Evolutionary conservation across 768 basidiomycete genomes (phyloP), one percentile per base, ranked within the genome.

Genomic region (Trametes coccinea): DNA sequence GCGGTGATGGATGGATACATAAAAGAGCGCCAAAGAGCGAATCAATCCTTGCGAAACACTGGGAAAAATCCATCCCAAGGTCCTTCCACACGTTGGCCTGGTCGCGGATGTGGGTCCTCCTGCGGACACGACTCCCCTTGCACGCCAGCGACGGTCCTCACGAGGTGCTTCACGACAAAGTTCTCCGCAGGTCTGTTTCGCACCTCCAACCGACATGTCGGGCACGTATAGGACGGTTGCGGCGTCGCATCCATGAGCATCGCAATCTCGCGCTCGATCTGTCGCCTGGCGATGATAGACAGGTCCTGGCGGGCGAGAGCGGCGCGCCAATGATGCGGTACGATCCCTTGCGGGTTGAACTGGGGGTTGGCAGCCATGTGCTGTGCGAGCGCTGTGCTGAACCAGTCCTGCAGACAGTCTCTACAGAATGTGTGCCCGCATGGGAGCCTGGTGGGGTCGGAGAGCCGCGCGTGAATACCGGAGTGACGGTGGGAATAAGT

Each of bases 401-500:
- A 82, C 79, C 80, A 80, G 66, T 85, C 82, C 48, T 78, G 76
- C 7, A 91, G 76, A 65, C 89, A 91, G 5, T 70, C 70, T 62
- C 81, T 74, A 68, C 89, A 92, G 68, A 86, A 90, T 0, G 83
- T 82, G 71, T 92, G 89, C 2, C 89, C 89, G 56, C 89, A 92
- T 5, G 82, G 72, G 22, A 91, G 77, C 5, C 89, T 90, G 66
- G 8, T 39, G 57, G 37, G 13, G 8, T 41, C 46, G 40, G 29
- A 14, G n/a, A 11, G n/a, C 16, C 57, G 48, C 49, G 45, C 22
- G 45, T 56, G 53, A 49, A 46, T 56, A 2, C 45, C 22, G 48
- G 39, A 29, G 47, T 29, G 40, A 27, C n/a, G 34, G 31, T 47
- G 27, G 29, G 45, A 55, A 53, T 13, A 16, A 8, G 13, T 5